Evolutionary conservation across 345 rosid species (phyloP).

Genomic region (Hibiscus tridactylites): DNA sequence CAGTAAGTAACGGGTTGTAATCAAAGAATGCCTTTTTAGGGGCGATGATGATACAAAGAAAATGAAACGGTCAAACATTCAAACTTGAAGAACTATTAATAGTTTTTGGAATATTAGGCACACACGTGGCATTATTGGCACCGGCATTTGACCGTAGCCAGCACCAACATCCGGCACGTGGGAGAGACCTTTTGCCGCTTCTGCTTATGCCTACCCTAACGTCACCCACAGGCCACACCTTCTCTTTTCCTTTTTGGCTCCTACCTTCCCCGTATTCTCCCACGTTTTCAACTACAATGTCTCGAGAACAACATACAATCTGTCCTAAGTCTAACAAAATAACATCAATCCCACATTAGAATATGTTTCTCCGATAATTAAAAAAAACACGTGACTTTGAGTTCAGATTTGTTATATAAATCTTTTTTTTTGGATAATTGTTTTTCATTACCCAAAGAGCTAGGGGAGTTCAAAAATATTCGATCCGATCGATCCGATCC

Average conservation of each 20-base stretch:
- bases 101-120: constrained; percentile 23
- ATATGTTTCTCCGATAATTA: background rate
- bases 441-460: too few relatives aligned
- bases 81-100: constrained; percentile 15
- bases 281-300: background rate
- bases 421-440: too few relatives aligned
- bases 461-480: too few relatives aligned
- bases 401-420: too few relatives aligned
- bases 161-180: constrained; percentile 27
- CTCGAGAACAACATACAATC: background rate
- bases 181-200: constrained; percentile 6
- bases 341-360: background rate
- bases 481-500: too few relatives aligned
- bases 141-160: constrained; percentile 85
- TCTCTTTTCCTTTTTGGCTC: background rate
- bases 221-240: background rate
- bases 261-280: background rate
- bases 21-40: background rate
- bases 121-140: constrained; percentile 63
- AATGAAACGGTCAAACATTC: constrained; percentile 41
- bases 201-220: constrained; percentile 7
- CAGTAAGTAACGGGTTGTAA: constrained; percentile 12
- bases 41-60: constrained; percentile 8
- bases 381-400: too few relatives aligned
- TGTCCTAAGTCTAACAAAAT: background rate